Evolutionary conservation across 1,284 basidiomycete species (phyloP).

Genomic region (Malassezia cuniculi): DNA sequence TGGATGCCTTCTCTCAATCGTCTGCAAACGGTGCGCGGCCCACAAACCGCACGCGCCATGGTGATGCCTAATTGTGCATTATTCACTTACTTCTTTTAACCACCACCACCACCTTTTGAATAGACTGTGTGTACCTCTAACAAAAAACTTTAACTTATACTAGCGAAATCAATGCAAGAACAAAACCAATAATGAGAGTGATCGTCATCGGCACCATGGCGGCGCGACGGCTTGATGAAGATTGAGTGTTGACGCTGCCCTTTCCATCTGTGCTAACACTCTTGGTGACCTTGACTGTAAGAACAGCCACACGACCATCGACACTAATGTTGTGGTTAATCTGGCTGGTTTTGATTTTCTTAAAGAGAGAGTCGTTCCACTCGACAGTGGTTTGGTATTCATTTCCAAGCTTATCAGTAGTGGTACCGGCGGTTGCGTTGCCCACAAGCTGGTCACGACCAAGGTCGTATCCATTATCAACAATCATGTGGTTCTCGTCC

Average conservation of each 20-base stretch:
- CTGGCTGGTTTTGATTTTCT: slow-evolving; percentile 15
- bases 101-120: no score
- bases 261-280: slow-evolving; percentile 26
- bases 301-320: slow-evolving; percentile 28
- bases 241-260: no score
- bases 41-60: no score
- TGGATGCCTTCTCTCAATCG: slow-evolving; percentile 10
- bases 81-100: no score
- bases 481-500: slow-evolving; percentile 27
- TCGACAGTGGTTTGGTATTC: slow-evolving; percentile 23
- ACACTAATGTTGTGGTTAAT: slow-evolving; percentile 38
- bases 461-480: slow-evolving; percentile 33
- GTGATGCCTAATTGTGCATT: no score
- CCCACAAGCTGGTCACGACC: slow-evolving; percentile 31
- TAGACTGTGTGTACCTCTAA: no score
- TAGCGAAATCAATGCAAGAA: no score
- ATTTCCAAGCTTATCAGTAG: slow-evolving; percentile 13
- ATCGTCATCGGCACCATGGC: no score
- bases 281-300: slow-evolving; percentile 31
- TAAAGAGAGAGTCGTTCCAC: slow-evolving; percentile 17
- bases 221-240: no score
- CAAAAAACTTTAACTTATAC: no score
- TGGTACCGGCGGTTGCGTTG: slow-evolving; percentile 28
- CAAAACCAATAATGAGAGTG: no score
- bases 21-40: no score